Base-by-base conservation (phyloP, 257 asterid species). In the Rhazya stricta region DNA sequence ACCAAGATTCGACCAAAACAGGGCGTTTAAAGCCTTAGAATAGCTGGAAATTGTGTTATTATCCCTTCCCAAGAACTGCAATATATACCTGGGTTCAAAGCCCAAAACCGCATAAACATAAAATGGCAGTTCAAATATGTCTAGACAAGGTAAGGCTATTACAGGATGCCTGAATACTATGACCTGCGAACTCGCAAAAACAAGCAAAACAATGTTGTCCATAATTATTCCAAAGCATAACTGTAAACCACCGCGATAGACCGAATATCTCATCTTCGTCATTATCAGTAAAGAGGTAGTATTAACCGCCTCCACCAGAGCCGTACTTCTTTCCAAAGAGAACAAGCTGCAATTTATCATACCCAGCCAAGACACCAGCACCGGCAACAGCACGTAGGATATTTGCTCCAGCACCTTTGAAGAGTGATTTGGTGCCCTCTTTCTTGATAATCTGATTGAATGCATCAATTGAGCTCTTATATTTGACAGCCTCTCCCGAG, bases 401-500 rank as follows among this genome's bases (percentile, higher is more conserved):
- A 75, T 91, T 91, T 72, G 97, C 97, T 71, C 97, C 97, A 60
- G 90, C 96, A 27, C 96, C 96, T 82, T 91, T 91, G 73, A 89
- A 91, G 37, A 91, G 93, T 0, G 97, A 91, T 69, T 84, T 81
- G 0, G 81, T 1, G 18, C 97, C 96, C 85, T 91, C 96, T 39
- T 84, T 87, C 86, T 85, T 86, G 32, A 89, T 65, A 32, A 91
- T 91, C 83, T 86, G 90, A 5, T 83, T 27, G 74, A 91, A 89
- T 1, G 96, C 96, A 66, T 91, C 90, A 32, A 84, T 6, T 25
- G 96, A 87, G 83, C 88, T 84, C 73, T 76, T 86, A 73, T 89
- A 91, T 75, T 91, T 90, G 74, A 90, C 89, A 5, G 96, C 89
- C 80, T 90, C 94, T 16, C 96, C 96, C 12, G 96, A 90, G 41